A percentile compares a stretch with the other conserved stretches of the same genome.
Conservation (phyloP, 2,329 filamentous ascomycete genomes). For the Apiospora sp. region DNA sequence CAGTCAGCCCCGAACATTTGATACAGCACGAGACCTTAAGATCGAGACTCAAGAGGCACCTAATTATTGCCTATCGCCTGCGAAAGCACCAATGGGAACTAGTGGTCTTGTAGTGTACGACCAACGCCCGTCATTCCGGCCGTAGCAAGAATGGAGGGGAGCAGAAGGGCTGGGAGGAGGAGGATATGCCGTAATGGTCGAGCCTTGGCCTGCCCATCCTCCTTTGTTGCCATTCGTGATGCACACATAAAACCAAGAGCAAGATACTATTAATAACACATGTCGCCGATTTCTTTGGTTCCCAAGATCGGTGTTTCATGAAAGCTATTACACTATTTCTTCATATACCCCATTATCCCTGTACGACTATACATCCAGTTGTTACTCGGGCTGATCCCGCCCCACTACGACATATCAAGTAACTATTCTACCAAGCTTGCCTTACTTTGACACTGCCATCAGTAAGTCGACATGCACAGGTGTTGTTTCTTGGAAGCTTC, state of each 20-base stretch:
- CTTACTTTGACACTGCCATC: background rate
- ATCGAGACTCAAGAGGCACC: background rate
- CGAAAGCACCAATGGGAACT: background rate
- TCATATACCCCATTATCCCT: background rate
- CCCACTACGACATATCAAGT: slow-evolving; percentile 2
- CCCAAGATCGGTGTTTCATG: background rate
- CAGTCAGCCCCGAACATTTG: background rate
- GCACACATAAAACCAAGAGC: background rate
- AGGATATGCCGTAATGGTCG: background rate
- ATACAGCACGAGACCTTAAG: background rate
- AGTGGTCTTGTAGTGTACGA: slow-evolving; percentile 6
- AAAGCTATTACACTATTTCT: background rate
- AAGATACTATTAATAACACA: background rate
- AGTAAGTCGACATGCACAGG: background rate
- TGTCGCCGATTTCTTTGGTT: background rate
- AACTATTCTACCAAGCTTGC: slow-evolving; percentile 1
- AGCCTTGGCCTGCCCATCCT: background rate
- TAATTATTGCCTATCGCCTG: background rate
- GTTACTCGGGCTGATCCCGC: background rate
- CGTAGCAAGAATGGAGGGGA: background rate
- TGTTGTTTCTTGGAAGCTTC: slow-evolving; percentile 2
- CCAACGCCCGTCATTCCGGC: background rate
- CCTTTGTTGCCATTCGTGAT: background rate
- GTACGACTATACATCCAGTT: slow-evolving; percentile 14
- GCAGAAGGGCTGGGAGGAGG: background rate